These are phyloP conservation scores for Xylaria intraflava DNA, from an alignment of 495 filamentous ascomycete species.

Conservation along the genomic window DNA sequence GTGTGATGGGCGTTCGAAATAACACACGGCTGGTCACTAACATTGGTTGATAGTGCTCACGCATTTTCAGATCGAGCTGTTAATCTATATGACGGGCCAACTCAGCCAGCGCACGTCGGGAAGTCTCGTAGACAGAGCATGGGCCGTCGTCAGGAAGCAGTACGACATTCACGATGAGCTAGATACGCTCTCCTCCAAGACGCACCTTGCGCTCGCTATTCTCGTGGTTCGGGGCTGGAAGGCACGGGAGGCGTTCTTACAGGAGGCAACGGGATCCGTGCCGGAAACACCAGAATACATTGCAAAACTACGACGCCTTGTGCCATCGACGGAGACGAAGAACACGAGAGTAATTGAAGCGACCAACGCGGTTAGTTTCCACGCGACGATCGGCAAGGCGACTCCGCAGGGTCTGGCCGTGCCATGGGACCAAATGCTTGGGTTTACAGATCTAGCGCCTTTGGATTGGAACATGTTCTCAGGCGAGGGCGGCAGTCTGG, in stretches of 20 bases:
- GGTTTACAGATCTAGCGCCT: slow-evolving; percentile 26
- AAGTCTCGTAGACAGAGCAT: slow-evolving; percentile 45
- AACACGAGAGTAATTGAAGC: slow-evolving; percentile 5
- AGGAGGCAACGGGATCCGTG: slow-evolving; percentile 12
- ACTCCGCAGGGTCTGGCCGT: slow-evolving; percentile 11
- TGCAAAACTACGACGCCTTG: slow-evolving; percentile 23
- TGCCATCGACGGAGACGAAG: slow-evolving; percentile 21
- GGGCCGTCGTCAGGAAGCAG: slow-evolving; percentile 35
- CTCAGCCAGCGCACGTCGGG: slow-evolving; percentile 45
- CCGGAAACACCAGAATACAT: slow-evolving; percentile 33
- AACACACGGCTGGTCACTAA: slow-evolving; percentile 6
- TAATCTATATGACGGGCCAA: slow-evolving; percentile 48
- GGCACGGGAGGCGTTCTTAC: slow-evolving; percentile 31
- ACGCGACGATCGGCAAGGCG: background rate
- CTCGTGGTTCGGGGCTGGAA: slow-evolving; percentile 43
- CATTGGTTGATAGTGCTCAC: slow-evolving; percentile 18
- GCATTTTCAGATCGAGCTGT: slow-evolving; percentile 48
- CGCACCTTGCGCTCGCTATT: slow-evolving; percentile 34
- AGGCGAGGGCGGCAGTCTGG: background rate
- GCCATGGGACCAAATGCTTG: slow-evolving; percentile 32
- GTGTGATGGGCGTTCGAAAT: background rate
- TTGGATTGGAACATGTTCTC: slow-evolving; percentile 43
- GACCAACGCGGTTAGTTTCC: background rate
- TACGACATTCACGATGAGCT: slow-evolving; percentile 43
- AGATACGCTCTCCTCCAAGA: slow-evolving; percentile 36